A percentile compares a stretch with the other conserved stretches of the same genome.
phyloP scores from a whole-genome alignment of 345 rosid species.

The Barbarea vulgaris region DNA sequence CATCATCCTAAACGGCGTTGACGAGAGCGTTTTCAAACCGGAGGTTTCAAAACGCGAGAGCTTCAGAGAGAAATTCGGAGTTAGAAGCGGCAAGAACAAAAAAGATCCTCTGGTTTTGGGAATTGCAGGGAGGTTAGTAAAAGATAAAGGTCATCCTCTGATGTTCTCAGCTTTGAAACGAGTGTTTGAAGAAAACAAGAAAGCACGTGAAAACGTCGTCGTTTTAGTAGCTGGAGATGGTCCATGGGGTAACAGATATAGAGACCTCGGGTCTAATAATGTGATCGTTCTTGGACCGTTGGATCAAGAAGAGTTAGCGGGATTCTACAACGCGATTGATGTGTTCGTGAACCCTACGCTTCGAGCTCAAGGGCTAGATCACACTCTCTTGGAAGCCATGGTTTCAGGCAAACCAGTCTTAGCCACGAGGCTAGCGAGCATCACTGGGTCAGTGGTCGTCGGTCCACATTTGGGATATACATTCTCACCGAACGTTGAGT shows the following conservation, averaged over 20 bases:
- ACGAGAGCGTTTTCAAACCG: slow-evolving; percentile 66
- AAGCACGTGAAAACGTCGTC: slow-evolving; percentile 49
- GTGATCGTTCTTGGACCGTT: slow-evolving; percentile 75
- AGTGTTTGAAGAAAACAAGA: slow-evolving; percentile 53
- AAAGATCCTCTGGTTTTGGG: slow-evolving; percentile 56
- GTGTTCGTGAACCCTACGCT: slow-evolving; percentile 85
- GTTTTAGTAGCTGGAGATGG: slow-evolving; percentile 92
- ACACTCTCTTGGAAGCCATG: slow-evolving; percentile 90
- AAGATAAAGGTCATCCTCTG: slow-evolving; percentile 83
- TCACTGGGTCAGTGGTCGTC: slow-evolving; percentile 72
- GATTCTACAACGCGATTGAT: slow-evolving; percentile 81
- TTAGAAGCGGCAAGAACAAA: slow-evolving; percentile 41
- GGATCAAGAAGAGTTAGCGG: slow-evolving; percentile 70
- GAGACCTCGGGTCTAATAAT: slow-evolving; percentile 61
- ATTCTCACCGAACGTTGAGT: slow-evolving; percentile 68
- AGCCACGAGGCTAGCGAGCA: slow-evolving; percentile 86
- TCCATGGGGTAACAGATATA: slow-evolving; percentile 87
- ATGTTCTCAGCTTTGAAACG: slow-evolving; percentile 78
- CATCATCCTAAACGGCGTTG: slow-evolving; percentile 82
- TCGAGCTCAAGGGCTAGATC: slow-evolving; percentile 92
- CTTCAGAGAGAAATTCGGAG: slow-evolving; percentile 56
- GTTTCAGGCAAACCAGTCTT: slow-evolving; percentile 74
- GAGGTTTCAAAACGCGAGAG: slow-evolving; percentile 52
- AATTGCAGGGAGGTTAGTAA: slow-evolving; percentile 89
- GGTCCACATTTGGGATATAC: slow-evolving; percentile 67